Percentiles rank a stretch among this genome's conserved stretches.
These are phyloP conservation scores for Eutrema heterophyllum DNA, from an alignment of 345 rosid species.

Conservation along the genomic window DNA sequence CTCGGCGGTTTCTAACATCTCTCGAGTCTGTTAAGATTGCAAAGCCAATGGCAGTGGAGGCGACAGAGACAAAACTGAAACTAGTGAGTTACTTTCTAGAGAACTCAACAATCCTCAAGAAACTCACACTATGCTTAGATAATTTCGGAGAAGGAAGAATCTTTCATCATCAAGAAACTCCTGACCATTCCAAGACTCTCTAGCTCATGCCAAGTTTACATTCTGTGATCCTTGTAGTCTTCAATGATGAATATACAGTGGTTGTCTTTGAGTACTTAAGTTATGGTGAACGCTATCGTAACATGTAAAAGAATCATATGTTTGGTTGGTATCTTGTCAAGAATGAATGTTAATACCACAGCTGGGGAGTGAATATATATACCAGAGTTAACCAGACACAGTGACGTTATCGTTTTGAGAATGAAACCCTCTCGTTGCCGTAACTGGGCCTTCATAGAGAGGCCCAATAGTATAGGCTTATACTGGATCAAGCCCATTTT, in stretches of 20 bases:
- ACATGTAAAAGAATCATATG: no score
- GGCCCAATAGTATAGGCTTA: background rate
- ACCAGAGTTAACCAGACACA: no score
- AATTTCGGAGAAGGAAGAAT: background rate
- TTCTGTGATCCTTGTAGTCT: background rate
- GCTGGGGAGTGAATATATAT: no score
- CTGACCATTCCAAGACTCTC: background rate
- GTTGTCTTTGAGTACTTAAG: background rate
- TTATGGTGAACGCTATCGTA: background rate
- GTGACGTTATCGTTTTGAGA: no score
- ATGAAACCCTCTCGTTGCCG: no score
- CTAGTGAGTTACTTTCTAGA: background rate
- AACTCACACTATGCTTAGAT: background rate
- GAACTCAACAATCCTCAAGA: background rate
- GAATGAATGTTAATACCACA: no score
- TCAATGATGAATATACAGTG: no score
- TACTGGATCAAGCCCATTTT: background rate
- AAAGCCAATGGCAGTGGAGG: background rate
- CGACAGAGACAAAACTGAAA: background rate
- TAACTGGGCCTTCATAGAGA: background rate
- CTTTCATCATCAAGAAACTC: background rate
- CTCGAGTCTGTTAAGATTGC: background rate
- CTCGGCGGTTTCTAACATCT: background rate
- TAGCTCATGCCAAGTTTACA: background rate
- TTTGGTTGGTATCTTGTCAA: no score